Conservation (phyloP, 257 asterid genomes). For the Nicotiana paniculata region DNA sequence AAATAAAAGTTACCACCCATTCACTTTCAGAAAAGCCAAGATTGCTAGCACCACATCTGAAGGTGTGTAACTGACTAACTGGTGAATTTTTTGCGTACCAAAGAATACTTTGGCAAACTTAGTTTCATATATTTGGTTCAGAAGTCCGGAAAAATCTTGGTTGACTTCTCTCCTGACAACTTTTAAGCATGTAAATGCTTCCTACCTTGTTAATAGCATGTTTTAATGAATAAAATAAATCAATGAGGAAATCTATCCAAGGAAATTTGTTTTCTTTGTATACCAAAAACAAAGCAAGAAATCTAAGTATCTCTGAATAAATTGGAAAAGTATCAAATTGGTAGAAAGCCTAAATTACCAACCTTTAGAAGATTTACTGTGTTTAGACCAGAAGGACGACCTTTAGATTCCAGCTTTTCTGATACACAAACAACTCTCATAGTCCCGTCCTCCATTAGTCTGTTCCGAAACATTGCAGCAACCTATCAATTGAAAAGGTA, state of each 20-base stretch:
- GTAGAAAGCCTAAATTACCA: constrained; percentile 13
- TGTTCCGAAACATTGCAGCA: constrained; percentile 56
- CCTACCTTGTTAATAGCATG: not conserved
- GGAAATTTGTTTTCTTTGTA: not conserved
- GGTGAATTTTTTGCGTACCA: not conserved
- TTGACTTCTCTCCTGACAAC: not conserved
- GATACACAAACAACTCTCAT: constrained; percentile 50
- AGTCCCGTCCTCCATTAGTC: constrained; percentile 53
- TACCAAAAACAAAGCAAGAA: not conserved
- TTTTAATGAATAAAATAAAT: not conserved
- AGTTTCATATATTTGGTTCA: not conserved
- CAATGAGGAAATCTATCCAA: not conserved
- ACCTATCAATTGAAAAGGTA: constrained; percentile 38
- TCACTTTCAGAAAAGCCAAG: not conserved
- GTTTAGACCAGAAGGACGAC: constrained; percentile 84
- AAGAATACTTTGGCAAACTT: not conserved
- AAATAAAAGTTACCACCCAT: not conserved
- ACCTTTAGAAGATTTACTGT: constrained; percentile 96
- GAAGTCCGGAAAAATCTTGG: not conserved
- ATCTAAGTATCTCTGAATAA: not conserved
- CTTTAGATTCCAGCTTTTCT: constrained; percentile 68
- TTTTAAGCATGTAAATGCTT: not conserved
- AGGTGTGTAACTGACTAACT: not conserved
- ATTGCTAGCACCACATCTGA: not conserved
- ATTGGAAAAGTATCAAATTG: constrained; percentile 6